Evolutionary conservation across 345 rosid species (phyloP).

Genomic region (Hibiscus tridactylites): DNA sequence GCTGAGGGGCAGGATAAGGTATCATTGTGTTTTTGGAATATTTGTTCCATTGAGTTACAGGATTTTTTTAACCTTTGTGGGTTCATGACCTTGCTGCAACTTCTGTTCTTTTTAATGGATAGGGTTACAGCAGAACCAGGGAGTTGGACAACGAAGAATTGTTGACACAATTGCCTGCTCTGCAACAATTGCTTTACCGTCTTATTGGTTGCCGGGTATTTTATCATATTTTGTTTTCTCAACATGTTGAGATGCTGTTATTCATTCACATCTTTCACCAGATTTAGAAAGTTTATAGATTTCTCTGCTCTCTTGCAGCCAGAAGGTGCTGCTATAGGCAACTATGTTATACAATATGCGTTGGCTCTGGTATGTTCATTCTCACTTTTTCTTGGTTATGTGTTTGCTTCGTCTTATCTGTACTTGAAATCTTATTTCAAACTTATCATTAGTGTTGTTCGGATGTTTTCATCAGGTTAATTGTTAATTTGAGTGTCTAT

Average conservation of each 20-base stretch:
- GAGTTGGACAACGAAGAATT: slow-evolving; percentile 76
- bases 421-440: slow-evolving; percentile 2
- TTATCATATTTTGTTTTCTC: background rate
- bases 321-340: slow-evolving; percentile 87
- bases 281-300: slow-evolving; percentile 9
- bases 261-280: background rate
- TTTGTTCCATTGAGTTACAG: background rate
- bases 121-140: slow-evolving; percentile 93
- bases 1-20: slow-evolving; percentile 84
- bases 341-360: slow-evolving; percentile 90
- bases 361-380: slow-evolving; percentile 66
- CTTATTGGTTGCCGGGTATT: slow-evolving; percentile 92
- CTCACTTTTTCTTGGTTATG: background rate
- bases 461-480: background rate
- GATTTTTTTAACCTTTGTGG: slow-evolving; percentile 3
- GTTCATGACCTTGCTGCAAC: background rate
- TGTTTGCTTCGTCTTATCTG: background rate
- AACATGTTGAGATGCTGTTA: background rate
- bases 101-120: slow-evolving; percentile 19
- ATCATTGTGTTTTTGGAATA: background rate
- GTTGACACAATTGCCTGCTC: slow-evolving; percentile 83
- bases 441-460: background rate
- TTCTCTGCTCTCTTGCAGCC: slow-evolving; percentile 47
- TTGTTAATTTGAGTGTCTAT: background rate
- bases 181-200: slow-evolving; percentile 85